Conservation (phyloP, 1,284 basidiomycete species). For the Chondrostereum purpureum region DNA sequence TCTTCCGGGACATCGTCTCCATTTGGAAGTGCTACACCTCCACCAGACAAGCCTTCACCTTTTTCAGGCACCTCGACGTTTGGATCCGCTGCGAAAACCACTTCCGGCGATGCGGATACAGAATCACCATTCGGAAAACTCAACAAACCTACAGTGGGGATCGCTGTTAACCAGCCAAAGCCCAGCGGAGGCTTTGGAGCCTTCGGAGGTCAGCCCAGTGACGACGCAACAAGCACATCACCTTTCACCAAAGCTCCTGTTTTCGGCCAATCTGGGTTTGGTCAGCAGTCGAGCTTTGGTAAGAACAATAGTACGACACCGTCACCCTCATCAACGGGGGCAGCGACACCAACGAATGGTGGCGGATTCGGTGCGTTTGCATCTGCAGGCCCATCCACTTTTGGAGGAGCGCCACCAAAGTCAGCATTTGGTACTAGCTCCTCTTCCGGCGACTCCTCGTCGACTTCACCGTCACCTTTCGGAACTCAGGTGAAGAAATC, state of each 20-base stretch:
- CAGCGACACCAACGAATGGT: conserved; percentile 3
- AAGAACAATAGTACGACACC: background rate
- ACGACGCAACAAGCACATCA: no score
- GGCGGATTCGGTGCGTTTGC: background rate
- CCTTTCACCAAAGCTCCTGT: no score
- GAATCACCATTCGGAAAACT: background rate
- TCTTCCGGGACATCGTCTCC: conserved; percentile 17
- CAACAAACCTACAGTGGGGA: background rate
- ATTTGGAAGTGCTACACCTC: conserved; percentile 13
- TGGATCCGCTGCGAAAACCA: background rate
- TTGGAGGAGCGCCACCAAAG: background rate
- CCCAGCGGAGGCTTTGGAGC: no score
- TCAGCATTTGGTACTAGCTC: background rate
- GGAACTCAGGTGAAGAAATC: background rate
- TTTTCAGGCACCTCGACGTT: background rate
- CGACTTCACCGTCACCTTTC: conserved; percentile 3
- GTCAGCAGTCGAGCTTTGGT: conserved; percentile 5
- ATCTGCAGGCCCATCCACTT: background rate
- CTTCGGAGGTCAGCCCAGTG: no score
- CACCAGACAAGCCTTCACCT: background rate
- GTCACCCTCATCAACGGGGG: background rate
- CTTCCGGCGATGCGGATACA: background rate
- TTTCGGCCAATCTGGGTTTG: conserved; percentile 14
- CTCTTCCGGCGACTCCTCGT: background rate
- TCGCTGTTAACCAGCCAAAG: background rate